Conservation (phyloP, 257 asterid genomes). For the Paulownia fortunei region DNA sequence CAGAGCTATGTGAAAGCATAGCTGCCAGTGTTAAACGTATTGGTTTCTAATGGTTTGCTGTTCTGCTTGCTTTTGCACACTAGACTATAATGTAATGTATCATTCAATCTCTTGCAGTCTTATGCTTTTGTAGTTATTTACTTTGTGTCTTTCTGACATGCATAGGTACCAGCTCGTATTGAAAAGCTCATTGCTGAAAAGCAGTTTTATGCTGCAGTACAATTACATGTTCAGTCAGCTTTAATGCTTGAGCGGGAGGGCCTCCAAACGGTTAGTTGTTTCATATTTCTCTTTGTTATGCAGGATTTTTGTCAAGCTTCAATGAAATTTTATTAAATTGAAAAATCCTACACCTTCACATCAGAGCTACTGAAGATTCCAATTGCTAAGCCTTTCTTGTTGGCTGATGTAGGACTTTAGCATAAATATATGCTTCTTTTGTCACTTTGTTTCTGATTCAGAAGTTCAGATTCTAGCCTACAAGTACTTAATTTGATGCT, state of each 20-base stretch:
- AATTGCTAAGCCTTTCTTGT: constrained; percentile 30
- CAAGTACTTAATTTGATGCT: constrained; percentile 12
- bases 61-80: constrained; percentile 20
- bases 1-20: constrained; percentile 14
- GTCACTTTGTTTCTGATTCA: constrained; percentile 23
- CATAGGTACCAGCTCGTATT: constrained; percentile 91
- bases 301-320: constrained; percentile 21
- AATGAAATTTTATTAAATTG: neutral
- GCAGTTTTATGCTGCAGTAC: constrained; percentile 97
- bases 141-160: constrained; percentile 37
- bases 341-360: constrained; percentile 19
- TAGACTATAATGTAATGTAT: neutral
- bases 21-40: neutral
- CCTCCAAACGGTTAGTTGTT: constrained; percentile 86
- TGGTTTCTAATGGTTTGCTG: constrained; percentile 15
- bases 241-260: constrained; percentile 99
- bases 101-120: constrained; percentile 25
- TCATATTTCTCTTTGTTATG: constrained; percentile 10
- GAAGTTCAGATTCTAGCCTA: constrained; percentile 19
- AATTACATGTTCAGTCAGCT: constrained; percentile 85
- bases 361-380: constrained; percentile 18
- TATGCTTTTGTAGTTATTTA: constrained; percentile 27
- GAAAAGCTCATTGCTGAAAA: constrained; percentile 93
- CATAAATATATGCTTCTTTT: constrained; percentile 16
- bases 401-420: constrained; percentile 7